Percentiles rank a stretch among this genome's conserved stretches.
phyloP scores from a whole-genome alignment of 164 flowering plant genomes.

The Chimonanthus salicifolius region DNA sequence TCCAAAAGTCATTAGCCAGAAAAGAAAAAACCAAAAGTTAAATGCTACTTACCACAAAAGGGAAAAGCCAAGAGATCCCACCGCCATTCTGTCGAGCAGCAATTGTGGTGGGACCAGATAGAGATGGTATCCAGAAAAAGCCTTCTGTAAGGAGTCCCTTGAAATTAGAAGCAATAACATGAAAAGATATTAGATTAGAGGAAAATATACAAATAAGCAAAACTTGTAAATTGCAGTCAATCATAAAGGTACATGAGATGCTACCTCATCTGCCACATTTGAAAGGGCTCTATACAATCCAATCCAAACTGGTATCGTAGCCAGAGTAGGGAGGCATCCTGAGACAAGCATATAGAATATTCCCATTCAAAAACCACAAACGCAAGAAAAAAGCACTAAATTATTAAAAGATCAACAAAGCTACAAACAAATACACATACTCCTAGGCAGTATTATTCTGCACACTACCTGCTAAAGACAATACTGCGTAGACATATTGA shows the following conservation, averaged over 20 bases:
- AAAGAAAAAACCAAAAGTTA: background rate
- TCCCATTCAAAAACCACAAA: background rate
- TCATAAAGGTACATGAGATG: background rate
- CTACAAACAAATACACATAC: background rate
- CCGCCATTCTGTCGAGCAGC: constrained; percentile 83
- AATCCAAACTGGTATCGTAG: constrained; percentile 97
- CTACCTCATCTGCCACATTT: constrained; percentile 95
- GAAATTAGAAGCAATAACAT: constrained; percentile 8
- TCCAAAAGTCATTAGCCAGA: background rate
- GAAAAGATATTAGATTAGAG: background rate
- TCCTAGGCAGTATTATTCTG: background rate
- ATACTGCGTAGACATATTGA: background rate
- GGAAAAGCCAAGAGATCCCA: constrained; percentile 96
- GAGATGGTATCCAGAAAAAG: constrained; percentile 98
- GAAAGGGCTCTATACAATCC: constrained; percentile 96
- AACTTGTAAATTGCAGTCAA: background rate
- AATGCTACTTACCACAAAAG: constrained; percentile 65
- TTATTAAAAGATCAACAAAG: background rate
- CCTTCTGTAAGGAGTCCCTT: constrained; percentile 97
- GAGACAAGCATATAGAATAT: constrained; percentile 6
- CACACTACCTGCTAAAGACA: background rate
- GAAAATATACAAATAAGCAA: background rate
- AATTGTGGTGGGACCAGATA: constrained; percentile 96
- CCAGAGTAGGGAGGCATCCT: constrained; percentile 98
- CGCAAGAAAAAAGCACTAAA: background rate